phyloP scores from a whole-genome alignment of 495 filamentous ascomycete genomes.

The Emericellopsis terricola region DNA sequence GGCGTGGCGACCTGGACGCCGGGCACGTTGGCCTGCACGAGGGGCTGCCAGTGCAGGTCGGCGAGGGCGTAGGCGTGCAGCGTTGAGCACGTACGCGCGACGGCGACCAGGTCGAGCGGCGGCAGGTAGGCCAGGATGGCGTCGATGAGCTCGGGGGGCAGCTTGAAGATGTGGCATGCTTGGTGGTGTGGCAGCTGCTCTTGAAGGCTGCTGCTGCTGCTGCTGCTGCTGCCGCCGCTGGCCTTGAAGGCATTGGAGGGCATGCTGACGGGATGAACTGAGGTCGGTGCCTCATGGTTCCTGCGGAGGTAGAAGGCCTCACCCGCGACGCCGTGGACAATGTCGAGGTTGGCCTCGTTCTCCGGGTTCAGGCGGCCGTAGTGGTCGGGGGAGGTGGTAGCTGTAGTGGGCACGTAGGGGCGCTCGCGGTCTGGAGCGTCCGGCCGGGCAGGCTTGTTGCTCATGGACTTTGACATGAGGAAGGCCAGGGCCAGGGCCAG shows the following conservation, averaged over 20 bases:
- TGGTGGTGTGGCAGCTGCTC: neutral
- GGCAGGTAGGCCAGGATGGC: constrained; percentile 41
- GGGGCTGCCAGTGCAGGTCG: constrained; percentile 43
- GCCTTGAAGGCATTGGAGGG: too few species aligned
- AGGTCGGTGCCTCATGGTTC: too few species aligned
- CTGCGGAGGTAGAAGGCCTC: constrained; percentile 1
- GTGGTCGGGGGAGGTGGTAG: constrained; percentile 2
- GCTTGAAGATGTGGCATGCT: neutral
- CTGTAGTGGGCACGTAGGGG: too few species aligned
- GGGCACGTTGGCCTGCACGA: constrained; percentile 45
- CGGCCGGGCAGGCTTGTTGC: too few species aligned
- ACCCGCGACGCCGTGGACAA: constrained; percentile 7
- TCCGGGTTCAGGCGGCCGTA: constrained; percentile 12
- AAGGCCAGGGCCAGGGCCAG: too few species aligned
- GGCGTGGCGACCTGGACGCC: constrained; percentile 30
- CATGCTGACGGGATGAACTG: too few species aligned
- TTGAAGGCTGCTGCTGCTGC: too few species aligned
- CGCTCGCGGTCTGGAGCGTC: too few species aligned
- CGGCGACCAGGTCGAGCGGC: constrained; percentile 32
- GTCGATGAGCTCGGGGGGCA: constrained; percentile 43
- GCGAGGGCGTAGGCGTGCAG: constrained; percentile 31
- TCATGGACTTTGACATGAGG: too few species aligned
- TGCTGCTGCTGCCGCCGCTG: too few species aligned
- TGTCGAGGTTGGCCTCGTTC: constrained; percentile 10
- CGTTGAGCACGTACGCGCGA: constrained; percentile 35